Evolutionary conservation across 2,329 filamentous ascomycete genomes (phyloP).

Genomic region (Sphaerulina vaccinii): DNA sequence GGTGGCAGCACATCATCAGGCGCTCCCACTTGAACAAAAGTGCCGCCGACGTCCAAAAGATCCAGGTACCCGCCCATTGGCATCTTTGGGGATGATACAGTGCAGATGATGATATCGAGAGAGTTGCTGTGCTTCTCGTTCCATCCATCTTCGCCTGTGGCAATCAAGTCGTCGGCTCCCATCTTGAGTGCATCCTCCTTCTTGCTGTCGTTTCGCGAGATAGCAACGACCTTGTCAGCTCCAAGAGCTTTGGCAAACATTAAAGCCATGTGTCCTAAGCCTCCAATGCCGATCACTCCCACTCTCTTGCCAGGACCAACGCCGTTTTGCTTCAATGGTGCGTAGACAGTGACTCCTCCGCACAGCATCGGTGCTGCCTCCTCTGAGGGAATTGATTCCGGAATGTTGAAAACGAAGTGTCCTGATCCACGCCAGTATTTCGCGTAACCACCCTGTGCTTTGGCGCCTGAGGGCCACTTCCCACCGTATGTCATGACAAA

Average conservation of each 20-base stretch:
- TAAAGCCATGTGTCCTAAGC: constrained; percentile 61
- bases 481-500: constrained; percentile 31
- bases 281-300: constrained; percentile 70
- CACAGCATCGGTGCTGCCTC: constrained; percentile 70
- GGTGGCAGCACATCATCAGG: constrained; percentile 59
- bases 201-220: constrained; percentile 62
- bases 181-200: constrained; percentile 59
- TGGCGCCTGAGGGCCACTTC: constrained; percentile 26
- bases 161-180: constrained; percentile 60
- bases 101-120: constrained; percentile 60
- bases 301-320: constrained; percentile 69
- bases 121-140: constrained; percentile 51
- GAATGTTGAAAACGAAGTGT: constrained; percentile 60
- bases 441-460: constrained; percentile 64
- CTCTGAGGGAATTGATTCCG: constrained; percentile 48
- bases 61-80: constrained; percentile 61
- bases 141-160: constrained; percentile 61
- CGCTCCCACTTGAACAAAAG: constrained; percentile 64
- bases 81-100: constrained; percentile 60
- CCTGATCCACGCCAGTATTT: constrained; percentile 48
- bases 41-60: constrained; percentile 60
- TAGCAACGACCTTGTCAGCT: constrained; percentile 66
- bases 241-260: constrained; percentile 69
- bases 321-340: constrained; percentile 65
- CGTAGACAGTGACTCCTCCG: constrained; percentile 72